Evolutionary conservation across 192 early-diverging fungal genomes (phyloP).

Genomic region (Blastocladiella britannica): DNA sequence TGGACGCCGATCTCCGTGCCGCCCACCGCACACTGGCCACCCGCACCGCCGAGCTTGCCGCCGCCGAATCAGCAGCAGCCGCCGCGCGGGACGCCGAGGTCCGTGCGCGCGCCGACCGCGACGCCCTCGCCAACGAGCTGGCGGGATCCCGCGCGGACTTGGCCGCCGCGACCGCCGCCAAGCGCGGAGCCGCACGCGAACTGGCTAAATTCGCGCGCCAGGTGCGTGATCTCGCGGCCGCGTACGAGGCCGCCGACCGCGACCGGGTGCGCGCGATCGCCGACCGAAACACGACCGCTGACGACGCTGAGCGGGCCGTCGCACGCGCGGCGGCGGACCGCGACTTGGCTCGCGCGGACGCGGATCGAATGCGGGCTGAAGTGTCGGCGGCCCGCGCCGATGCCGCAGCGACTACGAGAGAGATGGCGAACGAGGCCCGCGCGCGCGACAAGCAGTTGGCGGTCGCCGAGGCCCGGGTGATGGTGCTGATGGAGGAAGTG

Average conservation of each 20-base stretch:
- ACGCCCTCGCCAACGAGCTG: background rate
- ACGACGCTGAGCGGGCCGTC: background rate
- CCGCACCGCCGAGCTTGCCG: background rate
- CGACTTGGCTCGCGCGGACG: background rate
- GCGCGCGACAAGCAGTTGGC: no score
- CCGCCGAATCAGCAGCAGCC: background rate
- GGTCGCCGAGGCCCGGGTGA: no score
- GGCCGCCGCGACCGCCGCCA: constrained; percentile 4
- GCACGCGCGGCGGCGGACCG: background rate
- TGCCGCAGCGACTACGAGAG: constrained; percentile 1
- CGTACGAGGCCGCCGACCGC: constrained; percentile 6
- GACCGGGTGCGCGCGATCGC: background rate
- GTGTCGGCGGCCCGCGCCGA: constrained; percentile 15
- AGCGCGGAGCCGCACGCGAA: constrained; percentile 7
- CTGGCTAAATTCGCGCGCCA: constrained; percentile 3
- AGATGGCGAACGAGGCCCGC: no score
- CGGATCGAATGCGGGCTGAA: background rate
- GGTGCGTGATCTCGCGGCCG: background rate
- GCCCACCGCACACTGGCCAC: background rate
- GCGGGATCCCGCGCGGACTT: background rate
- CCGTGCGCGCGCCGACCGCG: background rate
- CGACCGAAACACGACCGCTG: constrained; percentile 1
- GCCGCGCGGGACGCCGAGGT: background rate
- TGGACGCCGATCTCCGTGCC: background rate
- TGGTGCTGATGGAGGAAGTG: no score